Conservation (phyloP, 1,284 basidiomycete species). For the Austroboletus novae-zelandiae region DNA sequence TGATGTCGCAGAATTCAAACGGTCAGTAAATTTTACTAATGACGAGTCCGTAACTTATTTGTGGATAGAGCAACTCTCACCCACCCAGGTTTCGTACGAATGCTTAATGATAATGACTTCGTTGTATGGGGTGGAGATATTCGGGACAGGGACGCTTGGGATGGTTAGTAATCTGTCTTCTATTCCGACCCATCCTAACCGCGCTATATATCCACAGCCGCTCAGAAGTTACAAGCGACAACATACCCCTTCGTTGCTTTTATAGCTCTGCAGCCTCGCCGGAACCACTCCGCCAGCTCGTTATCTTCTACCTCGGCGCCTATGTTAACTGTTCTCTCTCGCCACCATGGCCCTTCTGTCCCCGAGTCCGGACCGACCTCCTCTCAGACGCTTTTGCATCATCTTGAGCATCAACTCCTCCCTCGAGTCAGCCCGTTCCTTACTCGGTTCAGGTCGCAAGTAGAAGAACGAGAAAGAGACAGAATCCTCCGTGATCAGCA, state of each 20-base stretch:
- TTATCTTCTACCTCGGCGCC: constrained; percentile 45
- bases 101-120: constrained; percentile 59
- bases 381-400: constrained; percentile 57
- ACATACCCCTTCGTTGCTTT: constrained; percentile 94
- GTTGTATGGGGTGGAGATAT: constrained; percentile 80
- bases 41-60: constrained; percentile 1
- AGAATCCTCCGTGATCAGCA: constrained; percentile 77
- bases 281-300: constrained; percentile 38
- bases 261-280: constrained; percentile 78
- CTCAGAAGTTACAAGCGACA: constrained; percentile 83
- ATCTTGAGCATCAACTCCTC: constrained; percentile 68
- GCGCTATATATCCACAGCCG: constrained; percentile 46
- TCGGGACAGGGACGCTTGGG: constrained; percentile 78
- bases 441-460: constrained; percentile 51
- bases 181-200: constrained; percentile 1
- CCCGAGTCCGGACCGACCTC: constrained; percentile 56
- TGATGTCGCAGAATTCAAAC: constrained; percentile 83
- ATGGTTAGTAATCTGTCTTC: constrained; percentile 49
- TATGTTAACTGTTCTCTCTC: constrained; percentile 75
- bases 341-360: constrained; percentile 70
- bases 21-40: constrained; percentile 38
- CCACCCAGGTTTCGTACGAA: constrained; percentile 58
- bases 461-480: constrained; percentile 58
- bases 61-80: constrained; percentile 69
- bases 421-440: constrained; percentile 81